phyloP scores from a whole-genome alignment of 805 yeast species.

The Myxozyma melibiosi region DNA sequence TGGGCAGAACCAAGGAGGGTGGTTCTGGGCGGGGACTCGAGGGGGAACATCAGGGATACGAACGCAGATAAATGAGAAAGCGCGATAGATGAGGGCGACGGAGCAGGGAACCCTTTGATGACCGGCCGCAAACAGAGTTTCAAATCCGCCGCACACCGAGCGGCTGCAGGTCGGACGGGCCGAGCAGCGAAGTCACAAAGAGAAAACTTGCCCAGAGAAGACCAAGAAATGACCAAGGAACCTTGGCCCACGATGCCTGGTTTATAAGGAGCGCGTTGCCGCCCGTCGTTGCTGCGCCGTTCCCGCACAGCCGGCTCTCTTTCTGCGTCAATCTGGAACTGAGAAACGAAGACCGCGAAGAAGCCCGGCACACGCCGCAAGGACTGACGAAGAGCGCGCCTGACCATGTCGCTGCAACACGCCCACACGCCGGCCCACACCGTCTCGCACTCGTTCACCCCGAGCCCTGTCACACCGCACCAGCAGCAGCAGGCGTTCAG shows the following conservation, averaged over 20 bases:
- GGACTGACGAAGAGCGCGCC: too few species aligned
- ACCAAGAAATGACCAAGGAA: constrained; percentile 1
- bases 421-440: constrained; percentile 8
- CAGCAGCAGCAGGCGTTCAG: constrained; percentile 7
- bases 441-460: constrained; percentile 10
- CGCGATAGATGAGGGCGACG: too few species aligned
- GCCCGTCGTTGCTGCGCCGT: background rate
- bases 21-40: too few species aligned
- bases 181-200: background rate
- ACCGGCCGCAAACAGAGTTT: too few species aligned
- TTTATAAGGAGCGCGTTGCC: background rate
- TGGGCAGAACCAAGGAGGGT: too few species aligned
- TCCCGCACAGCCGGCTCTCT: background rate
- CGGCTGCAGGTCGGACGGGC: constrained; percentile 1
- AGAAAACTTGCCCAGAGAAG: constrained; percentile 4
- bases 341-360: too few species aligned
- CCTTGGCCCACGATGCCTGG: background rate
- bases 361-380: too few species aligned
- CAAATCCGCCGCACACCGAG: background rate
- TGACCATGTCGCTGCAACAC: background rate
- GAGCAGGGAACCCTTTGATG: too few species aligned
- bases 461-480: background rate
- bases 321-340: too few species aligned
- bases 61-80: too few species aligned
- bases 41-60: too few species aligned